A percentile compares a stretch with the other conserved stretches of the same genome.
These are phyloP conservation scores for Tylopilus cervinicoccineus DNA, from an alignment of 768 basidiomycete species.

Conservation along the genomic window DNA sequence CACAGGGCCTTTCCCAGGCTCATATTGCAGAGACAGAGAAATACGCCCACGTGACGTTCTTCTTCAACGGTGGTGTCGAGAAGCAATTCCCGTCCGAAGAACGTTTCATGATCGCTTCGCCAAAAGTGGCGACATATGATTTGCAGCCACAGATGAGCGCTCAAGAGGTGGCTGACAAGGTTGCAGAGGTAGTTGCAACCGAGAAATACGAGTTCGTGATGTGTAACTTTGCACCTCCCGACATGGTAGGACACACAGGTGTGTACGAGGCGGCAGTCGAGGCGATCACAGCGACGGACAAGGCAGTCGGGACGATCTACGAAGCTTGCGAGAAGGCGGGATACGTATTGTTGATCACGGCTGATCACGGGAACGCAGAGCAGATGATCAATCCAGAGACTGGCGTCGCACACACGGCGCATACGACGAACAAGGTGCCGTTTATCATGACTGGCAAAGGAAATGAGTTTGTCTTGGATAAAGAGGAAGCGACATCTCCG, in stretches of 20 bases:
- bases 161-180: conserved; percentile 84
- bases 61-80: conserved; percentile 97
- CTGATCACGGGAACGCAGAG: conserved; percentile 95
- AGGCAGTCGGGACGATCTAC: conserved; percentile 84
- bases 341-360: conserved; percentile 83
- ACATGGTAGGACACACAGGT: conserved; percentile 97
- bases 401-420: conserved; percentile 87
- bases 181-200: conserved; percentile 76
- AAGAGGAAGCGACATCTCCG: conserved; percentile 40
- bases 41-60: conserved; percentile 97
- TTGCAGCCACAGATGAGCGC: conserved; percentile 88
- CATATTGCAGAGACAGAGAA: conserved; percentile 99
- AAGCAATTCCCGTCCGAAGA: conserved; percentile 84
- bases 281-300: conserved; percentile 85
- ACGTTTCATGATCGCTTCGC: conserved; percentile 84
- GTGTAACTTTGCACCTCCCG: conserved; percentile 97
- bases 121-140: conserved; percentile 94
- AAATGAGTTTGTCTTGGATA: conserved; percentile 50
- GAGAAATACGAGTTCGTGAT: conserved; percentile 83
- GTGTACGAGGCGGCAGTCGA: conserved; percentile 86
- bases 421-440: conserved; percentile 83
- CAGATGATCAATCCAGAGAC: conserved; percentile 86
- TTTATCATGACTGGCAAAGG: conserved; percentile 80
- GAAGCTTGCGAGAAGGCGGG: conserved; percentile 81
- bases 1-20: conserved; percentile 76